Conservation (phyloP, 1,139 yeast genomes). For the Kodamaea sp. region DNA sequence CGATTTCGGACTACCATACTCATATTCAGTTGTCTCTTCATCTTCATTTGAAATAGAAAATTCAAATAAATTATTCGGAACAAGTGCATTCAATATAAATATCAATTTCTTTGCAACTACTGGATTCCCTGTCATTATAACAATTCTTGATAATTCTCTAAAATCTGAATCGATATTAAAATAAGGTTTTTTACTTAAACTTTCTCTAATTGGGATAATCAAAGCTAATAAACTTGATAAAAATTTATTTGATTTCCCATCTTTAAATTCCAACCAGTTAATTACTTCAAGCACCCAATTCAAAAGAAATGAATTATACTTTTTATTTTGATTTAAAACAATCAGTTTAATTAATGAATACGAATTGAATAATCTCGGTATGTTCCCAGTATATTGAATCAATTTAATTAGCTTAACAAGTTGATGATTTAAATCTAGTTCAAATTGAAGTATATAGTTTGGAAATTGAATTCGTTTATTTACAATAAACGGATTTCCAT, state of each 20-base stretch:
- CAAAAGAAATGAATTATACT: conserved; percentile 21
- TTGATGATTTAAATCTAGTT: conserved; percentile 37
- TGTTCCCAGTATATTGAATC: conserved; percentile 38
- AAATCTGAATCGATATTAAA: conserved; percentile 13
- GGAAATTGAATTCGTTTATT: conserved; percentile 42
- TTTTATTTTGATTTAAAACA: conserved; percentile 1
- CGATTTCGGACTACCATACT: background rate
- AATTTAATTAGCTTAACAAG: conserved; percentile 35
- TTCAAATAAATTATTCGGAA: conserved; percentile 4
- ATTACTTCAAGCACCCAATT: conserved; percentile 57
- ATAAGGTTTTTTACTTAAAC: conserved; percentile 35
- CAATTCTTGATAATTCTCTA: conserved; percentile 44
- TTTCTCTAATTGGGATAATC: conserved; percentile 35
- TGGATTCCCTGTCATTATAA: conserved; percentile 58
- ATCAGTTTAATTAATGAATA: conserved; percentile 30
- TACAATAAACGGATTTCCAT: conserved; percentile 23
- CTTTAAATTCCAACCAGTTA: conserved; percentile 62
- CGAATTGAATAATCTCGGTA: conserved; percentile 44
- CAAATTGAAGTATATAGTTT: conserved; percentile 36
- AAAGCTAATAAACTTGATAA: conserved; percentile 47
- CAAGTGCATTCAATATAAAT: conserved; percentile 50
- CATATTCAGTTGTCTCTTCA: background rate
- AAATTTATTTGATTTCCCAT: conserved; percentile 39
- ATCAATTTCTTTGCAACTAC: conserved; percentile 58
- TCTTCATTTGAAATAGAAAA: background rate